Base-by-base conservation (phyloP, 495 filamentous ascomycete genomes). In the Trichoderma gamsii region DNA sequence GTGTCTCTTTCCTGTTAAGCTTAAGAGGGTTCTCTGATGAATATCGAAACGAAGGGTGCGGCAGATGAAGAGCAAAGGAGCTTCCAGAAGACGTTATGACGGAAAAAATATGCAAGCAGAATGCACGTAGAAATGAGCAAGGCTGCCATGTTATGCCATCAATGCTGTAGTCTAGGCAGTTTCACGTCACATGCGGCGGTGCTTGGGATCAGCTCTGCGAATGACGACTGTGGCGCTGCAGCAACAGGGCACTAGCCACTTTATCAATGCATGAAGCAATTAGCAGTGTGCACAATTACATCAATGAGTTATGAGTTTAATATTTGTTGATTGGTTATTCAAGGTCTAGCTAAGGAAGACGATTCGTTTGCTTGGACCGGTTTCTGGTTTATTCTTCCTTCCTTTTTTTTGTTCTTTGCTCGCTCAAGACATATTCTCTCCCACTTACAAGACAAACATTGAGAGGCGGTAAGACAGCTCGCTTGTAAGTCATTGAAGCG, bases 151-250 rank as follows among this genome's bases (percentile, higher is more conserved):
- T 12, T 18, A 25, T 15, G 56, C 3, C 35, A 38, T n/a, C n/a
- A n/a, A n/a, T 61, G 56, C 23, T 32, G 1, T 4, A 27, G 23
- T 32, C 7, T 4, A 27, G 23, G 56, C 35, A 5, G 35, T 9
- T 38, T 61, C 56, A 61, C 56, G 56, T 61, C 56, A 61, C 56
- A 61, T 61, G 56, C 25, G 16, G n/a, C 23, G 2, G n/a, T 27
- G n/a, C n/a, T 32, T 29, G 56, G 25, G 56, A 61, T 61, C 56
- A 61, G 25, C 56, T 29, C 25, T 16, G 25, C 25, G 25, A 32
- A 61, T 61, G 56, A 61, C 56, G 56, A 61, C 23, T 61, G 56
- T 61, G 56, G 56, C 56, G 56, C 56, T 13, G 18, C 56, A 61
- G 56, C 25, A 15, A 32, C 56, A 29, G 11, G 25, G 16, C 56